Evolutionary conservation across 345 rosid species (phyloP).

Genomic region (Gossypium ekmanianum): DNA sequence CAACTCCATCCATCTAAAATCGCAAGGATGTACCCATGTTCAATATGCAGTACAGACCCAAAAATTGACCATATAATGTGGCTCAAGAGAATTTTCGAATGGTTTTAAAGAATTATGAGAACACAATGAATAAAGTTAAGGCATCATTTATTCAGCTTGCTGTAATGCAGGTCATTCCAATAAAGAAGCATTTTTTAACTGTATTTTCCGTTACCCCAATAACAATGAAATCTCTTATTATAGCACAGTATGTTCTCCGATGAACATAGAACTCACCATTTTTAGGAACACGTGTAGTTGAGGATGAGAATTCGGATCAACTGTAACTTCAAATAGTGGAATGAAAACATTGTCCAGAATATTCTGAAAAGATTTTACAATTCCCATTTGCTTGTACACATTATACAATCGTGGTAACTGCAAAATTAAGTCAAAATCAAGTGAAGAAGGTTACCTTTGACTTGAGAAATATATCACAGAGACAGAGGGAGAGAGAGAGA

Average conservation of each 20-base stretch:
- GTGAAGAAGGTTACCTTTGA: background rate
- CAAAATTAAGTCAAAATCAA: conserved; percentile 18
- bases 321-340: conserved; percentile 48
- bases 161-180: background rate
- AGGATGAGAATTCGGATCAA: conserved; percentile 55
- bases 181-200: background rate
- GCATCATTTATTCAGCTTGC: background rate
- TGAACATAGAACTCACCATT: conserved; percentile 26
- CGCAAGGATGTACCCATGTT: background rate
- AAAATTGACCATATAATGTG: background rate
- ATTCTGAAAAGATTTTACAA: conserved; percentile 49
- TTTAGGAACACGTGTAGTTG: conserved; percentile 44
- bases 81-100: background rate
- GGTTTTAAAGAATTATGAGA: background rate
- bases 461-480: background rate
- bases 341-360: conserved; percentile 50
- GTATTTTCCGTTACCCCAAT: background rate
- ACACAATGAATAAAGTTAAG: background rate
- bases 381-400: conserved; percentile 50
- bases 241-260: background rate
- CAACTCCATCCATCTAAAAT: background rate
- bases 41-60: background rate
- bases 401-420: conserved; percentile 54
- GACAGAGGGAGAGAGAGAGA: background rate
- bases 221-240: background rate